These are phyloP conservation scores for Trichoderma gamsii DNA, from an alignment of 495 filamentous ascomycete genomes.

Conservation along the genomic window DNA sequence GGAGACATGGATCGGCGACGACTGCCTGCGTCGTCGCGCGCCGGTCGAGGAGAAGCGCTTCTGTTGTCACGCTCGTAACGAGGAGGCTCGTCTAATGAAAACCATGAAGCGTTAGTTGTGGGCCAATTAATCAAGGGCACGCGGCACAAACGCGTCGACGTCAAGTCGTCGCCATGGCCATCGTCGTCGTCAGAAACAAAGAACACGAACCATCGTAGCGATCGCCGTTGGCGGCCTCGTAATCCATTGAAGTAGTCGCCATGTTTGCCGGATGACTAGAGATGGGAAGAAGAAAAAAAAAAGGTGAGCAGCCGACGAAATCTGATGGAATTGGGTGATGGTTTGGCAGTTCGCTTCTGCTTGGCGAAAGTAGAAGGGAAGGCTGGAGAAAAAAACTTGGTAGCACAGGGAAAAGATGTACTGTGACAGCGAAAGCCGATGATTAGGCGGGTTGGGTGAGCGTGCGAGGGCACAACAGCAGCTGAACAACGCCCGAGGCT, in stretches of 20 bases:
- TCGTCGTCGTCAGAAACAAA: background rate
- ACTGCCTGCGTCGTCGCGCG: constrained; percentile 54
- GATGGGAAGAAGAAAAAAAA: background rate
- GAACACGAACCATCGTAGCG: constrained; percentile 66
- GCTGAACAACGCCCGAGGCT: background rate
- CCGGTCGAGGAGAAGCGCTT: constrained; percentile 86
- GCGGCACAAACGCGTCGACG: constrained; percentile 5
- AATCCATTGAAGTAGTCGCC: constrained; percentile 64
- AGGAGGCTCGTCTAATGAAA: constrained; percentile 58
- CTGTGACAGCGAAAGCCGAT: constrained; percentile 11
- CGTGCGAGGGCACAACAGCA: constrained; percentile 20
- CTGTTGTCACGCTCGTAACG: constrained; percentile 76
- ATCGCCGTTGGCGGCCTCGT: constrained; percentile 74
- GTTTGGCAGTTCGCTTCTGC: constrained; percentile 5
- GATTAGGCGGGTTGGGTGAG: constrained; percentile 27
- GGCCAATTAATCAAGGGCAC: background rate
- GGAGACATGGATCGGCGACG: constrained; percentile 75
- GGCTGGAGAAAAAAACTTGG: constrained; percentile 19
- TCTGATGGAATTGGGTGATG: constrained; percentile 20
- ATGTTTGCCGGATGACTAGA: constrained; percentile 27
- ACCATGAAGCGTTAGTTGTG: background rate
- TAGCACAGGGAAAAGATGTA: constrained; percentile 7
- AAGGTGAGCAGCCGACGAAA: constrained; percentile 16
- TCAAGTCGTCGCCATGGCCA: constrained; percentile 4
- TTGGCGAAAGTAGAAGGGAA: constrained; percentile 1